Evolutionary conservation across 176 grass and related monocot species (phyloP).

Genomic region (Hsuehochloa calcarea): DNA sequence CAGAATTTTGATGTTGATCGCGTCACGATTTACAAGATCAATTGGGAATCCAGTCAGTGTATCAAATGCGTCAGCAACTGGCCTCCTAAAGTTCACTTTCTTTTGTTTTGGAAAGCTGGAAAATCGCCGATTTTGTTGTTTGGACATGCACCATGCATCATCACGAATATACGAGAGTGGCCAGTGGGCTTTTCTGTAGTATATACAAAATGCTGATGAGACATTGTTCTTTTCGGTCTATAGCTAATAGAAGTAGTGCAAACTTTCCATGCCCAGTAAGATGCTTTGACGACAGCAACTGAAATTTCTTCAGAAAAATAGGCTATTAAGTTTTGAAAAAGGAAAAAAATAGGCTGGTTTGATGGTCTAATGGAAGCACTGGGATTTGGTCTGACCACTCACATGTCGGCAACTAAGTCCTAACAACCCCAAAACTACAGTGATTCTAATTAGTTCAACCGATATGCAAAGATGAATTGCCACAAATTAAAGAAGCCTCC

Average conservation of each 20-base stretch:
- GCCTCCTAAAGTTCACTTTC: background rate
- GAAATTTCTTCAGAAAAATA: background rate
- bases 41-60: background rate
- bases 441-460: background rate
- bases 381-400: background rate
- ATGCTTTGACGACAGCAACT: background rate
- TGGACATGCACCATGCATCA: background rate
- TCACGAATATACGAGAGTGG: background rate
- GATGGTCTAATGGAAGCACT: background rate
- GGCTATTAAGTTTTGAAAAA: background rate
- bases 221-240: background rate
- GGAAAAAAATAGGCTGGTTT: background rate
- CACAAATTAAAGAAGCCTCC: background rate
- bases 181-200: background rate
- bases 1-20: background rate
- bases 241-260: background rate
- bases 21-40: background rate
- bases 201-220: background rate
- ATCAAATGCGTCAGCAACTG: background rate
- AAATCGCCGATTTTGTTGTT: background rate
- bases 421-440: background rate
- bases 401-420: background rate
- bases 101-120: background rate
- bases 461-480: background rate
- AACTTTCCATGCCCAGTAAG: background rate